Evolutionary conservation across 768 basidiomycete genomes (phyloP).

Genomic region (Suillus hirtellus): DNA sequence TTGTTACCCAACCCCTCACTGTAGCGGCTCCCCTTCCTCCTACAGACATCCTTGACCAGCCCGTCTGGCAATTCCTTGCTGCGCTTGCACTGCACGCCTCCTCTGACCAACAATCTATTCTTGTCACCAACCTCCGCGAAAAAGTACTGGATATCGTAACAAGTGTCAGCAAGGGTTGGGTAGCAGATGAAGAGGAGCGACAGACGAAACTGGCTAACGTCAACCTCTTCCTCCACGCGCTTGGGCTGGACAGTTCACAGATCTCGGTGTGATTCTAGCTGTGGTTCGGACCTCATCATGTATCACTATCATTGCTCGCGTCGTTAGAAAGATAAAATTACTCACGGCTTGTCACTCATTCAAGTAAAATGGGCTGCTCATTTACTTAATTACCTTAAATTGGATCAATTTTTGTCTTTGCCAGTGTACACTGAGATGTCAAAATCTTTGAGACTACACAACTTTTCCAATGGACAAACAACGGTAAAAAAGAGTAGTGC

Average conservation of each 20-base stretch:
- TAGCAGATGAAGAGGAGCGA: slow-evolving; percentile 69
- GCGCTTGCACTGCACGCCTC: slow-evolving; percentile 84
- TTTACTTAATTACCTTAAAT: slow-evolving; percentile 4
- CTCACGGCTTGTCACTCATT: neutral
- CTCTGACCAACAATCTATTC: slow-evolving; percentile 82
- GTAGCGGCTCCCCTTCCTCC: slow-evolving; percentile 35
- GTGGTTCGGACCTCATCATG: neutral
- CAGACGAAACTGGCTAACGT: slow-evolving; percentile 86
- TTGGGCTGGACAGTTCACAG: slow-evolving; percentile 73
- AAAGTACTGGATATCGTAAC: slow-evolving; percentile 91
- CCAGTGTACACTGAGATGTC: neutral
- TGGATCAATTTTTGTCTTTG: neutral
- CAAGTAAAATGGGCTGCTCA: neutral
- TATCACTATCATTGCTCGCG: neutral
- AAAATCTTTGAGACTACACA: neutral
- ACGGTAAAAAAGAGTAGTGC: neutral
- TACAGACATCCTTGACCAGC: slow-evolving; percentile 76
- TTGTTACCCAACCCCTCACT: slow-evolving; percentile 42
- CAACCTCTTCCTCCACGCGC: slow-evolving; percentile 84
- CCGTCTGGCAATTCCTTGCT: slow-evolving; percentile 94
- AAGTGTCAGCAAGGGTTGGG: slow-evolving; percentile 75
- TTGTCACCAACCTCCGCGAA: slow-evolving; percentile 85
- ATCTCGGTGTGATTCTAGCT: slow-evolving; percentile 46
- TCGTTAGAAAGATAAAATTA: slow-evolving; percentile 8
- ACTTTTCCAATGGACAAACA: neutral